A percentile compares a stretch with the other conserved stretches of the same genome.
phyloP scores from a whole-genome alignment of 2,329 filamentous ascomycete species.

The Cercospora sp. region DNA sequence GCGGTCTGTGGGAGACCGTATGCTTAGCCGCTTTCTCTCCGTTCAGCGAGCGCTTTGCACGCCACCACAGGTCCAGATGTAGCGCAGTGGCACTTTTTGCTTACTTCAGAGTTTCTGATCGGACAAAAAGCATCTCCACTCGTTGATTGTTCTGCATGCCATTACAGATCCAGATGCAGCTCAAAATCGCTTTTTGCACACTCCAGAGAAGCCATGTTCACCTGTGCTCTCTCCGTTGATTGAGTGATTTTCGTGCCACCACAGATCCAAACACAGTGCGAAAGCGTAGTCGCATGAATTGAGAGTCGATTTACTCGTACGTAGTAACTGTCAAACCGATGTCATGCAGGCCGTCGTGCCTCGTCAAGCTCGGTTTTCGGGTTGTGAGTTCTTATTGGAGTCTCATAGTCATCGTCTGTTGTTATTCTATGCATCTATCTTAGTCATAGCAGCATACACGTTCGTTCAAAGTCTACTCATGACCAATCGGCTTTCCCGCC shows the following conservation, averaged over 20 bases:
- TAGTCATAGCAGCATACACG: not conserved
- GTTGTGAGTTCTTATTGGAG: not conserved
- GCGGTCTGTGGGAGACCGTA: not conserved
- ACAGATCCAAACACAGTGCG: not conserved
- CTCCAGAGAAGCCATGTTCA: not conserved
- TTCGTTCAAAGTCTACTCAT: conserved; percentile 26
- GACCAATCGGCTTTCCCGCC: conserved; percentile 36
- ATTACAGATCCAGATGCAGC: not conserved
- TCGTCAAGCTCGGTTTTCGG: no score
- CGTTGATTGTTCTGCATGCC: not conserved
- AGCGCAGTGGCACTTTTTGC: not conserved
- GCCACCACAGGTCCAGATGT: not conserved
- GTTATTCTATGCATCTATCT: not conserved
- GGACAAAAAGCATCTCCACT: not conserved
- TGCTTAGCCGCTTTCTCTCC: not conserved
- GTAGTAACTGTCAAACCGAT: not conserved
- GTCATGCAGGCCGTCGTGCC: not conserved
- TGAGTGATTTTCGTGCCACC: not conserved
- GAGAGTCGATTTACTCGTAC: not conserved
- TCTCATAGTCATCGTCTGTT: not conserved
- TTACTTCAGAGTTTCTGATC: not conserved
- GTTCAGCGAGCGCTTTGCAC: not conserved
- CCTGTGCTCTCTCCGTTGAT: not conserved
- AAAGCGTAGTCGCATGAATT: not conserved
- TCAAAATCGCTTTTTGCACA: not conserved